Evolutionary conservation across 768 basidiomycete species (phyloP).

Genomic region (Russula olivacea): DNA sequence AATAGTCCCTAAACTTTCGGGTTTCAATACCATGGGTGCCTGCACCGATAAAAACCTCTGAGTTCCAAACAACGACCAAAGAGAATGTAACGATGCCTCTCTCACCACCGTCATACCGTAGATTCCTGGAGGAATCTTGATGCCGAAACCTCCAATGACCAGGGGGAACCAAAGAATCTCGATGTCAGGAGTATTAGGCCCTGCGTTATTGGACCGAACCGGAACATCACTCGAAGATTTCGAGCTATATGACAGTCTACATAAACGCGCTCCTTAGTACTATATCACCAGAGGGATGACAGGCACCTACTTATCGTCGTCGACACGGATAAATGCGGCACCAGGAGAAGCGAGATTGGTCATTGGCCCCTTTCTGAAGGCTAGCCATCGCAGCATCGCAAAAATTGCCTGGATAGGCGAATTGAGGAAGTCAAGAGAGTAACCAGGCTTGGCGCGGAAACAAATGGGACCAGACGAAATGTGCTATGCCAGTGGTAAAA

Average conservation of each 20-base stretch:
- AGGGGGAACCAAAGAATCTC: slow-evolving; percentile 20
- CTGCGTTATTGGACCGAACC: slow-evolving; percentile 7
- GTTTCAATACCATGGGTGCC: slow-evolving; percentile 17
- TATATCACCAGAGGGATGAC: background rate
- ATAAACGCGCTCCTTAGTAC: background rate
- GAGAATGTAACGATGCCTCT: no score
- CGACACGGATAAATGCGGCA: slow-evolving; percentile 21
- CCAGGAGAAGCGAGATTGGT: slow-evolving; percentile 10
- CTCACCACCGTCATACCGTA: slow-evolving; percentile 18
- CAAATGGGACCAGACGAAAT: slow-evolving; percentile 18
- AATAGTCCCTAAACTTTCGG: slow-evolving; percentile 19
- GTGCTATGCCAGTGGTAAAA: slow-evolving; percentile 2
- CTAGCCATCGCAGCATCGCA: slow-evolving; percentile 15
- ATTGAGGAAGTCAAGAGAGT: slow-evolving; percentile 22
- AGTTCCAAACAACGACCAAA: background rate
- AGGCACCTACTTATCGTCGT: slow-evolving; percentile 16
- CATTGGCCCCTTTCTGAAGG: slow-evolving; percentile 18
- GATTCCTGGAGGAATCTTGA: slow-evolving; percentile 8
- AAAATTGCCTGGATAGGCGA: slow-evolving; percentile 4
- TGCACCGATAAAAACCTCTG: background rate
- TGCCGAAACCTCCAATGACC: slow-evolving; percentile 2
- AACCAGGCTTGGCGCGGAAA: slow-evolving; percentile 18
- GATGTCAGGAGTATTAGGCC: slow-evolving; percentile 19
- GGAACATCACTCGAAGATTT: slow-evolving; percentile 11
- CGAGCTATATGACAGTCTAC: slow-evolving; percentile 15